Base-by-base conservation (phyloP, 139 green algal species). In the Coelastrella sp. region DNA sequence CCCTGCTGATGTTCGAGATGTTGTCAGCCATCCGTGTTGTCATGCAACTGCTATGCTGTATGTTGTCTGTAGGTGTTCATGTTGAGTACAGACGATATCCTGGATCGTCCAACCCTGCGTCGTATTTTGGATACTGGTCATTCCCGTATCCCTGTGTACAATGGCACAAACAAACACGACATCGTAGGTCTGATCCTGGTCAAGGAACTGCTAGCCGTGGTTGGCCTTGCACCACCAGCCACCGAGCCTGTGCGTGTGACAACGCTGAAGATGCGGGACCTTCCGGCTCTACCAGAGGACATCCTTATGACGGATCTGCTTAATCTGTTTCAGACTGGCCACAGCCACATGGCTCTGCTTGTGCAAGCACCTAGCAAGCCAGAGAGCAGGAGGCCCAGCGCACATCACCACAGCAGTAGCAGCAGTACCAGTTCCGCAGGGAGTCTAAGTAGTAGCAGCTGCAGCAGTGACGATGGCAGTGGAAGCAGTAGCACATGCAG, bases 341-440 rank as follows among this genome's bases (percentile, higher is more conserved):
- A 93, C 37, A 90, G 67, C 32, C 94, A 97, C 89, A 95, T 97
- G 91, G 94, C 91, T 25, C 68, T 96, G 74, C 91, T 96, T 53
- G 11, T 77, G 19, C 19, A 60, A 38, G 37, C 34, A 7, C 60
- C 59, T 9, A 59, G 59, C 77, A 64, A 23, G 40, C 62, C 63
- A 51, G 53, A 48, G 2, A 37, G 75, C n/a, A 34, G 8, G 45
- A 34, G 30, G 15, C 37, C 69, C 15, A 59, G 57, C 76, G 73
- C 45, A 9, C 34, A 51, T 9, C 45, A n/a, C 35, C 40, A 30
- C 80, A 80, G 67, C 66, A 19, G 23, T 21, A 74, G 34, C 48
- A 73, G 57, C 9, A 48, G 8, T 37, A 43, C n/a, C 66, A 86
- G 48, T 67, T 69, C 27, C 68, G n/a, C n/a, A n/a, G n/a, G n/a